These are phyloP conservation scores for Ophiocordyceps unilateralis DNA, from an alignment of 2,329 filamentous ascomycete species.

Conservation along the genomic window DNA sequence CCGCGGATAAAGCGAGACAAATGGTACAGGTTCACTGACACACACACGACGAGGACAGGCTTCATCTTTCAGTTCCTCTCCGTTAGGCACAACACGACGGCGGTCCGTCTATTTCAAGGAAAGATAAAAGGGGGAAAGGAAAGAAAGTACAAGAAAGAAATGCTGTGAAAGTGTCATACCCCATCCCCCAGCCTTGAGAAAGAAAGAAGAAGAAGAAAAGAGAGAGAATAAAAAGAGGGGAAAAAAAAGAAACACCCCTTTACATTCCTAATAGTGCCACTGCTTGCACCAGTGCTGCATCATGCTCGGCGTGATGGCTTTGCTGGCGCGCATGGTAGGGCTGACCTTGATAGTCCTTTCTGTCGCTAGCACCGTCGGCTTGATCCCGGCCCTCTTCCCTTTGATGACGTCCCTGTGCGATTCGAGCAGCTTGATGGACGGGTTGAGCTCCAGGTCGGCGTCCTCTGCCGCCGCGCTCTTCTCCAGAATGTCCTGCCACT, in stretches of 20 bases:
- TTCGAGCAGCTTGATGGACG: constrained; percentile 33
- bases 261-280: neutral
- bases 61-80: no score
- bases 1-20: no score
- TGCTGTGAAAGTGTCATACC: no score
- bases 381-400: neutral
- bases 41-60: no score
- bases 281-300: neutral
- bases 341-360: neutral
- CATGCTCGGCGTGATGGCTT: neutral
- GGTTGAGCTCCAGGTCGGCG: constrained; percentile 23
- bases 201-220: neutral
- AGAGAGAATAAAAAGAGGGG: neutral
- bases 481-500: constrained; percentile 29
- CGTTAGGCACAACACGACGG: no score
- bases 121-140: no score
- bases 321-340: neutral
- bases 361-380: neutral
- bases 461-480: constrained; percentile 17
- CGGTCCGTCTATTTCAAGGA: no score
- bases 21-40: no score
- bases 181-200: no score
- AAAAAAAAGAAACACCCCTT: neutral
- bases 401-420: constrained; percentile 19
- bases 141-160: no score